Evolutionary conservation across 2,329 filamentous ascomycete genomes (phyloP).

Genomic region (Alternaria sp.): DNA sequence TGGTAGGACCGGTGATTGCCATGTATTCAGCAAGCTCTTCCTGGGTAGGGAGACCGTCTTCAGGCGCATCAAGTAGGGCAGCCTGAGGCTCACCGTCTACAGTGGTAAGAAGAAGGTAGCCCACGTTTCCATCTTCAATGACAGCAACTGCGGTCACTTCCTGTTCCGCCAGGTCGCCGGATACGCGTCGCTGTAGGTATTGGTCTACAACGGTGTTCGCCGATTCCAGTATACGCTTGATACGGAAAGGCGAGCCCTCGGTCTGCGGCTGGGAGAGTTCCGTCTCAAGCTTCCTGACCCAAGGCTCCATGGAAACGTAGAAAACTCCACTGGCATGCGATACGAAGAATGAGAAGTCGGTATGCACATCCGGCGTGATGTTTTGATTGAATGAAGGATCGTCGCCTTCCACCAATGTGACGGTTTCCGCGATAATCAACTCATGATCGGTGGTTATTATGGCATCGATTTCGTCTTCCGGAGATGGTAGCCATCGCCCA

Average conservation of each 20-base stretch:
- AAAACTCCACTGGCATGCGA: conserved; percentile 64
- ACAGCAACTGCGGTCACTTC: conserved; percentile 60
- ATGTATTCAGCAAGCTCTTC: conserved; percentile 41
- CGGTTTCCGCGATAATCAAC: conserved; percentile 54
- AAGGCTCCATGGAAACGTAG: conserved; percentile 65
- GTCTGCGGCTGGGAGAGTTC: conserved; percentile 63
- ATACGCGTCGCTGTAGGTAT: conserved; percentile 53
- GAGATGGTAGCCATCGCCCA: conserved; percentile 68
- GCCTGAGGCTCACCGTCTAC: conserved; percentile 60
- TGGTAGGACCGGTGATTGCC: conserved; percentile 23
- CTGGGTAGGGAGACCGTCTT: conserved; percentile 38
- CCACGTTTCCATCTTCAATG: conserved; percentile 65
- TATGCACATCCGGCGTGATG: conserved; percentile 65
- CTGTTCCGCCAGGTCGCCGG: conserved; percentile 22
- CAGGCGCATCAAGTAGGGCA: conserved; percentile 61
- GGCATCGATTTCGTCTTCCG: conserved; percentile 35
- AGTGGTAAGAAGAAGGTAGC: conserved; percentile 65
- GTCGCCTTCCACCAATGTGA: conserved; percentile 41
- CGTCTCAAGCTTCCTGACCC: conserved; percentile 65
- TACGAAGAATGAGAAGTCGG: conserved; percentile 67
- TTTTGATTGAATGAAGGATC: conserved; percentile 57
- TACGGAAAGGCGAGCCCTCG: conserved; percentile 64
- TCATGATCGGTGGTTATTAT: conserved; percentile 36
- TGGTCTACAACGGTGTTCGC: conserved; percentile 59
- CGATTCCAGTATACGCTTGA: conserved; percentile 64